These are phyloP conservation scores for Salix caprea DNA, from an alignment of 345 rosid species.

Conservation along the genomic window DNA sequence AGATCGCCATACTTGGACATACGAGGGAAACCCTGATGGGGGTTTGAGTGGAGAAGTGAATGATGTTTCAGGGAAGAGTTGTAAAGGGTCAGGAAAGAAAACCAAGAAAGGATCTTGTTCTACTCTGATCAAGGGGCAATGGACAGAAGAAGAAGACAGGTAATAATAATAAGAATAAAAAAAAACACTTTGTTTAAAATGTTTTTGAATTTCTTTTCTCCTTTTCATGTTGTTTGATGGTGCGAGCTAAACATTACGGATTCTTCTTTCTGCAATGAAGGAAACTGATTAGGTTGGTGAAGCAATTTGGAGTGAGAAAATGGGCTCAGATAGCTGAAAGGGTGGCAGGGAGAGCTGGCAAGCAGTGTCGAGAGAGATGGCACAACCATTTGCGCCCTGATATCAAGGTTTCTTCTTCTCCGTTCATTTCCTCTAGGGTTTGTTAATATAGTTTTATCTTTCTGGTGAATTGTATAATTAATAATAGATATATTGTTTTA, in stretches of 20 bases:
- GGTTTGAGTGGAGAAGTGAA: conserved; percentile 13
- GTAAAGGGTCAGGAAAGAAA: conserved; percentile 33
- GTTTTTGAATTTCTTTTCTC: background rate
- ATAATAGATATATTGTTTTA: background rate
- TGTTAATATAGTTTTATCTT: background rate
- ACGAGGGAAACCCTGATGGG: conserved; percentile 27
- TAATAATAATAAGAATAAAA: conserved; percentile 2
- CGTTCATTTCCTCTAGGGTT: background rate
- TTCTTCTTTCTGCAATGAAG: conserved; percentile 32
- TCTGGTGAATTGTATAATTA: background rate
- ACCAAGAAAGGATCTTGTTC: conserved; percentile 40
- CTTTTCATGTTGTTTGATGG: background rate
- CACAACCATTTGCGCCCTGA: conserved; percentile 94
- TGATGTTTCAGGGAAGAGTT: conserved; percentile 15
- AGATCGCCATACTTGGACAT: conserved; percentile 14
- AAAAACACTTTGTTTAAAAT: background rate
- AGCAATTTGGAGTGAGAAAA: conserved; percentile 73
- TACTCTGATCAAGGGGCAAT: conserved; percentile 87
- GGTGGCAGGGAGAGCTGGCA: conserved; percentile 82
- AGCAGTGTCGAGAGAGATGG: conserved; percentile 98
- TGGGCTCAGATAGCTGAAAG: conserved; percentile 87
- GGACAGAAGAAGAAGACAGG: conserved; percentile 95
- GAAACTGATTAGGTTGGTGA: conserved; percentile 70
- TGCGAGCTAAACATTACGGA: background rate
- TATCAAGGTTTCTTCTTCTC: conserved; percentile 54